phyloP scores from a whole-genome alignment of 2,329 filamentous ascomycete species.

The Penicillium sp. region DNA sequence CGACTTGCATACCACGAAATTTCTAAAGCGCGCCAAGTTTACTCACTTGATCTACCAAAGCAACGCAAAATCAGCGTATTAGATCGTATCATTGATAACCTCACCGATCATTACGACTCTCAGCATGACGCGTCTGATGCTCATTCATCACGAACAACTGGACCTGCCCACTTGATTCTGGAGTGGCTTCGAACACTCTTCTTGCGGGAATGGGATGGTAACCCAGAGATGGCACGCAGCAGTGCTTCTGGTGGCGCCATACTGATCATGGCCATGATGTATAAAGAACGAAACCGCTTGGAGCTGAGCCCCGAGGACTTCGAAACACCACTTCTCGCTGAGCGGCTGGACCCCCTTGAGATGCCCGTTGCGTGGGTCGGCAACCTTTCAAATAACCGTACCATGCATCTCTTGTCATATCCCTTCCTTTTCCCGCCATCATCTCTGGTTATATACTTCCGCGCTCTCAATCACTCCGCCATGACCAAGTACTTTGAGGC shows the following conservation, averaged over 20 bases:
- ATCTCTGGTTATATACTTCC: slow-evolving; percentile 77
- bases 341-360: slow-evolving; percentile 70
- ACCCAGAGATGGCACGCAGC: slow-evolving; percentile 65
- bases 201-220: slow-evolving; percentile 76
- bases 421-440: slow-evolving; percentile 75
- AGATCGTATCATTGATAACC: slow-evolving; percentile 36
- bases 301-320: slow-evolving; percentile 69
- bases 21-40: slow-evolving; percentile 36
- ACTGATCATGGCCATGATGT: slow-evolving; percentile 68
- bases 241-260: slow-evolving; percentile 75
- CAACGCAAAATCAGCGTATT: slow-evolving; percentile 32
- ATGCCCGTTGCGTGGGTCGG: slow-evolving; percentile 71
- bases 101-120: slow-evolving; percentile 30
- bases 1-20: slow-evolving; percentile 52
- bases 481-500: slow-evolving; percentile 81
- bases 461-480: slow-evolving; percentile 78
- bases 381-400: slow-evolving; percentile 60
- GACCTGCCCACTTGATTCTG: slow-evolving; percentile 35
- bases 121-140: slow-evolving; percentile 5
- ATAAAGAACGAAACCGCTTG: slow-evolving; percentile 67
- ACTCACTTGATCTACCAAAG: slow-evolving; percentile 28
- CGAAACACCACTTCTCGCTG: slow-evolving; percentile 70
- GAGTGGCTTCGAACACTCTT: slow-evolving; percentile 63
- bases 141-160: slow-evolving; percentile 17
- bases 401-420: slow-evolving; percentile 73